Percentiles rank a stretch among this genome's conserved stretches.
phyloP scores from a whole-genome alignment of 1,284 basidiomycete species.

The Gastroboletus turbinatus region DNA sequence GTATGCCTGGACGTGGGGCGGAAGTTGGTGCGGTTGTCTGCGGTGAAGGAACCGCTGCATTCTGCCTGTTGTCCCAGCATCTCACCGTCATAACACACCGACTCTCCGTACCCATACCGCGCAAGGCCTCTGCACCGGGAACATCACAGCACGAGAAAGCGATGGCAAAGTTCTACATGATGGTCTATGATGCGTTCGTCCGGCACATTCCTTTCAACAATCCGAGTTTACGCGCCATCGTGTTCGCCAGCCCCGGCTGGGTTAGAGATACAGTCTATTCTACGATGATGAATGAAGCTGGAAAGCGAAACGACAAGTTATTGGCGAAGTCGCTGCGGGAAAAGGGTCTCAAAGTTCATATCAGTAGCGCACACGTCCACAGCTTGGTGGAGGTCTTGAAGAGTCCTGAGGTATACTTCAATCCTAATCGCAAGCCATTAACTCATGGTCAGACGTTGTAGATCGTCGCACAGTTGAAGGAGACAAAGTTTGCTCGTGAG shows the following conservation, averaged over 20 bases:
- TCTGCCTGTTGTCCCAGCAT: slow-evolving; percentile 94
- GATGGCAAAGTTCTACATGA: slow-evolving; percentile 78
- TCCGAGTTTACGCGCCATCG: slow-evolving; percentile 80
- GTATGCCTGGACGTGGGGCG: slow-evolving; percentile 89
- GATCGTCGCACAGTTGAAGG: slow-evolving; percentile 80
- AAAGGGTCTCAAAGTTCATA: slow-evolving; percentile 90
- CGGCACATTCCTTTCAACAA: slow-evolving; percentile 85
- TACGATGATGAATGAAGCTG: slow-evolving; percentile 82
- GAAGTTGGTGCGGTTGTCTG: slow-evolving; percentile 97
- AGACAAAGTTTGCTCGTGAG: slow-evolving; percentile 97
- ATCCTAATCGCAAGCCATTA: neutral
- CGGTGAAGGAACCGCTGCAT: slow-evolving; percentile 92
- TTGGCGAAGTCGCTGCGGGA: slow-evolving; percentile 71
- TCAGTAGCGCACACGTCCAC: slow-evolving; percentile 94
- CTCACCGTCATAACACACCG: slow-evolving; percentile 95
- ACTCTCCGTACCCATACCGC: slow-evolving; percentile 86
- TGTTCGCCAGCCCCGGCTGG: slow-evolving; percentile 97
- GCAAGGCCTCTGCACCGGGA: slow-evolving; percentile 84
- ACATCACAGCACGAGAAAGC: slow-evolving; percentile 88
- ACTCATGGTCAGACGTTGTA: slow-evolving; percentile 26
- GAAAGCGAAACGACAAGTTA: slow-evolving; percentile 80
- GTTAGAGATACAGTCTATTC: slow-evolving; percentile 89
- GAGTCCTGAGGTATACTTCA: slow-evolving; percentile 77
- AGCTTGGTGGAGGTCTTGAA: slow-evolving; percentile 93
- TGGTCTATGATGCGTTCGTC: slow-evolving; percentile 84